phyloP scores from a whole-genome alignment of 2,329 filamentous ascomycete species.

The Colletotrichum tanaceti region DNA sequence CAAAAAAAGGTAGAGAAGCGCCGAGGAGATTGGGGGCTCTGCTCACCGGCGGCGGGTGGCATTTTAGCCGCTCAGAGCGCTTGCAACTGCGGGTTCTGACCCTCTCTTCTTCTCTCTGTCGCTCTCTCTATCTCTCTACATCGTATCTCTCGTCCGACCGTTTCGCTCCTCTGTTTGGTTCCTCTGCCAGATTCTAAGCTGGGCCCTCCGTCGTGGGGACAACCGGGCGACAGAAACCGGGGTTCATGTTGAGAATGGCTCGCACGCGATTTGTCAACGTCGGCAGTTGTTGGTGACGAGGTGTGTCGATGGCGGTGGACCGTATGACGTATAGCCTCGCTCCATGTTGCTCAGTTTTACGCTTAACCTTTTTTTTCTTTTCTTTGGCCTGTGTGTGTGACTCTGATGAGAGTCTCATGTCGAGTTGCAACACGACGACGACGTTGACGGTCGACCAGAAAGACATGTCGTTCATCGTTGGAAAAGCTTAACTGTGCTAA shows the following conservation, averaged over 20 bases:
- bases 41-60: neutral
- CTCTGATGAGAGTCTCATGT: neutral
- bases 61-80: constrained; percentile 33
- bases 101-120: constrained; percentile 4
- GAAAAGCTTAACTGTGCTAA: constrained; percentile 34
- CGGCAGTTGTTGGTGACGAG: constrained; percentile 36
- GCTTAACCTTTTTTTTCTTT: neutral
- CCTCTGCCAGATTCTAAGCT: constrained; percentile 23
- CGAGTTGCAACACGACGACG: neutral
- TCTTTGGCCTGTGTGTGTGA: no score
- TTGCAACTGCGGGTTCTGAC: constrained; percentile 33
- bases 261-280: constrained; percentile 38
- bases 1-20: constrained; percentile 18
- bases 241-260: constrained; percentile 38
- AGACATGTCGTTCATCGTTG: constrained; percentile 2
- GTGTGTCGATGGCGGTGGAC: constrained; percentile 23
- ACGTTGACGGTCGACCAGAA: neutral
- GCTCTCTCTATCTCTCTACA: neutral
- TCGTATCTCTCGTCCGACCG: neutral
- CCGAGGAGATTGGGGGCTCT: constrained; percentile 18
- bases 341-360: neutral
- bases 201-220: constrained; percentile 32
- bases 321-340: constrained; percentile 32
- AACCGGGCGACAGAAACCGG: constrained; percentile 29
- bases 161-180: constrained; percentile 16